phyloP scores from a whole-genome alignment of 2,329 filamentous ascomycete genomes.

The Xylariomycetidae sp. region DNA sequence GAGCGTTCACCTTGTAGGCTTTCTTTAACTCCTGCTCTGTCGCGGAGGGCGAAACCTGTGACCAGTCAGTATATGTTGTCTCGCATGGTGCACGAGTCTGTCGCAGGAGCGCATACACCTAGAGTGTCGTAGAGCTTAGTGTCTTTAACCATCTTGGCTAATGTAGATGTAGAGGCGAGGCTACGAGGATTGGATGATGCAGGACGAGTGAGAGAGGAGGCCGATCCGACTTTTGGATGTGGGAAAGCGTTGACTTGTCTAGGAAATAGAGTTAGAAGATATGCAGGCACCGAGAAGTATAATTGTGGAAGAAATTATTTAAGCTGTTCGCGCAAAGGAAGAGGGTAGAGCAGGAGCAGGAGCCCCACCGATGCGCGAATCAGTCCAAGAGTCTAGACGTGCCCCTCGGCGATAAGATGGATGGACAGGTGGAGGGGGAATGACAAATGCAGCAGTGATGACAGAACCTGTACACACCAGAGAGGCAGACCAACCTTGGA shows the following conservation, averaged over 20 bases:
- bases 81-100: slow-evolving; percentile 5
- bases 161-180: too few relatives aligned
- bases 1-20: slow-evolving; percentile 76
- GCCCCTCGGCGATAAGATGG: slow-evolving; percentile 4
- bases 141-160: slow-evolving; percentile 72
- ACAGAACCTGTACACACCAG: neutral
- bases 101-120: slow-evolving; percentile 52
- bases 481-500: too few relatives aligned
- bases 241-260: too few relatives aligned
- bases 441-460: neutral
- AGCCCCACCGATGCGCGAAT: slow-evolving; percentile 11
- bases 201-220: too few relatives aligned
- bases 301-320: too few relatives aligned
- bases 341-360: neutral
- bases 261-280: too few relatives aligned
- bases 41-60: slow-evolving; percentile 70
- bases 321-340: neutral
- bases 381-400: slow-evolving; percentile 7
- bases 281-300: too few relatives aligned
- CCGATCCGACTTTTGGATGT: too few relatives aligned
- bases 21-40: slow-evolving; percentile 87
- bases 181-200: slow-evolving; percentile 1
- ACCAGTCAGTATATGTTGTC: slow-evolving; percentile 7
- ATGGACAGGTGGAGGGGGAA: slow-evolving; percentile 1
- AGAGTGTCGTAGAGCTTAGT: slow-evolving; percentile 75